Conservation (phyloP, 2,329 filamentous ascomycete genomes). For the Kalaharituber pfeilii region DNA sequence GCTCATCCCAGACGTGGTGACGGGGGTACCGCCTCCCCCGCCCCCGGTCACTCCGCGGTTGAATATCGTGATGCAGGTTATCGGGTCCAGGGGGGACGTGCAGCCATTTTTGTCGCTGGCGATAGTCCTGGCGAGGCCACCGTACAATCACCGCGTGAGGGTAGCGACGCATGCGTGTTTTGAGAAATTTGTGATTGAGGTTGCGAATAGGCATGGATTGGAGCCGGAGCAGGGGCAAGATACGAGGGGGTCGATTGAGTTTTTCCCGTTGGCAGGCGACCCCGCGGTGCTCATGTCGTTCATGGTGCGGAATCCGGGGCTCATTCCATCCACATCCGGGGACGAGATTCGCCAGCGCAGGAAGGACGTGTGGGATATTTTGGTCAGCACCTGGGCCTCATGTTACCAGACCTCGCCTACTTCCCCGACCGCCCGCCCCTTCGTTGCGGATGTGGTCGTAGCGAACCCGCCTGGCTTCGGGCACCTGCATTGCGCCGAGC, state of each 20-base stretch:
- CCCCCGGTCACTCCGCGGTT: slow-evolving; percentile 26
- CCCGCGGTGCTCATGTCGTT: slow-evolving; percentile 66
- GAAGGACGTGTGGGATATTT: slow-evolving; percentile 57
- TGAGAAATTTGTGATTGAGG: slow-evolving; percentile 48
- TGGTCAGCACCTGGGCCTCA: slow-evolving; percentile 74
- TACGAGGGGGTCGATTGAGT: slow-evolving; percentile 39
- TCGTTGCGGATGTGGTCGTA: slow-evolving; percentile 69
- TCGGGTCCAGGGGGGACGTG: slow-evolving; percentile 61
- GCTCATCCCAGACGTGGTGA: neutral
- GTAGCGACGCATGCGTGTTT: slow-evolving; percentile 58
- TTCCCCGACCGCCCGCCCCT: slow-evolving; percentile 41
- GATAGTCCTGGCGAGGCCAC: slow-evolving; percentile 32
- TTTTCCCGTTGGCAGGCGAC: slow-evolving; percentile 60
- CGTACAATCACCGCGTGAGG: slow-evolving; percentile 52
- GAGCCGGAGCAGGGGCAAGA: too few relatives aligned
- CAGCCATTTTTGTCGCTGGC: slow-evolving; percentile 65
- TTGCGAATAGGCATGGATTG: slow-evolving; percentile 26
- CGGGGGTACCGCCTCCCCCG: neutral
- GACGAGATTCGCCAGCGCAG: slow-evolving; percentile 62
- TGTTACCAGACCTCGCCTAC: slow-evolving; percentile 50
- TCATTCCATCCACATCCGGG: slow-evolving; percentile 67
- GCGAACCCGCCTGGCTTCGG: slow-evolving; percentile 64
- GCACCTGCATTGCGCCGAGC: slow-evolving; percentile 58
- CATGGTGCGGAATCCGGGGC: slow-evolving; percentile 75
- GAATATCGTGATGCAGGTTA: slow-evolving; percentile 71